Base-by-base conservation (phyloP, 768 basidiomycete species). In the Cubamyces sp. region DNA sequence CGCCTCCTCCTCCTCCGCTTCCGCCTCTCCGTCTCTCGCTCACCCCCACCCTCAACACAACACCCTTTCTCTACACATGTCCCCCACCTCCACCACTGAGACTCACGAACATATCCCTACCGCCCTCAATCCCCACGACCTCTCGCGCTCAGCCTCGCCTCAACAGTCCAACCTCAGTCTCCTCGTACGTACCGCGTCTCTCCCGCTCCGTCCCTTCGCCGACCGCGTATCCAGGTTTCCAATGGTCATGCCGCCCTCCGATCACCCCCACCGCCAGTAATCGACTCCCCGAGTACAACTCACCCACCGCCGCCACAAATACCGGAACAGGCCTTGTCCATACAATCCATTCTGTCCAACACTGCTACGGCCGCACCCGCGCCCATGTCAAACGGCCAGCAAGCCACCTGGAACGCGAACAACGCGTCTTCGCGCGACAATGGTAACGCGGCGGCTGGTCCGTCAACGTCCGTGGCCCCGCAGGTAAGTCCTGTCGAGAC, bases 91-190 rank as follows among this genome's bases (percentile, higher is more conserved):
- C 34, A 61, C 76, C 61, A 56, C 63, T 34, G 50, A 73, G 70
- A 66, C 70, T 65, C 74, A 72, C 68, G 42, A 67, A 54, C 73
- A 75, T 57, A 71, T 75, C 70, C 69, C 52, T 66, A 42, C 64
- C 60, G 74, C 71, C 57, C 73, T 79, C 76, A 74, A 78, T 75
- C 26, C 81, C 78, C 54, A 76, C 81, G 72, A 86, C 67, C 80
- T 82, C 16, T 82, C 85, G 64, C 84, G 71, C 74, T 79, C 75
- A 71, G 80, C 73, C 69, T 82, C 70, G 49, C 74, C 68, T 39
- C 72, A 64, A 64, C 83, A 74, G 60, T 77, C 70, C 70, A 78
- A 69, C 69, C 77, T 73, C 75, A 79, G 71, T 67, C 61, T 77
- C 14, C 73, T 77, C 56, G 75, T 79, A 64, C 70, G 74, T 48